These are phyloP conservation scores for Candida schatavii DNA, from an alignment of 805 yeast genomes.

Conservation along the genomic window DNA sequence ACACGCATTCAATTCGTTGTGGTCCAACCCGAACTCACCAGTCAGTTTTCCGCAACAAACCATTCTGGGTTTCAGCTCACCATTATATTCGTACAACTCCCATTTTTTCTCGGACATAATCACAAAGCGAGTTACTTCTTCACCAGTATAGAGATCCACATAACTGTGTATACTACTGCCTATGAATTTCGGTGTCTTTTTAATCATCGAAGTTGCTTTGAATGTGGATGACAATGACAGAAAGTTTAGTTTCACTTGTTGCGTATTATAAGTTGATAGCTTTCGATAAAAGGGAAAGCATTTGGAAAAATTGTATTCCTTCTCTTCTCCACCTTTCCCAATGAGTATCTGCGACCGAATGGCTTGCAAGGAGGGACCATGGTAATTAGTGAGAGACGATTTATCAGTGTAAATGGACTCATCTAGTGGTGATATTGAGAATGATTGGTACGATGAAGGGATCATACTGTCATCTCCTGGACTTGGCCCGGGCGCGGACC, in stretches of 20 bases:
- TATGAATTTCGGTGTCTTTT: slow-evolving; percentile 24
- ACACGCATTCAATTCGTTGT: slow-evolving; percentile 34
- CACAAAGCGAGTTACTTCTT: slow-evolving; percentile 62
- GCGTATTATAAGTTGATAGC: slow-evolving; percentile 52
- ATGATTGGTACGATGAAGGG: not conserved
- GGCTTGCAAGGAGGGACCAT: not conserved
- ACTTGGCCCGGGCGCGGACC: not conserved
- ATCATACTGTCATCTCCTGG: not conserved
- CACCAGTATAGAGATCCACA: slow-evolving; percentile 37
- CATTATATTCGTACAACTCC: slow-evolving; percentile 63
- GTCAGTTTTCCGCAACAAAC: slow-evolving; percentile 65
- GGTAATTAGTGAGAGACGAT: not conserved
- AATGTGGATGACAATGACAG: slow-evolving; percentile 18
- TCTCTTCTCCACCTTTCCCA: slow-evolving; percentile 26
- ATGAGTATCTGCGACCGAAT: not conserved
- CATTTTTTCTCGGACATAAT: slow-evolving; percentile 66
- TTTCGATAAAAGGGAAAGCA: slow-evolving; percentile 81
- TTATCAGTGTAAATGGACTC: not conserved
- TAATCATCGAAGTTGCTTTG: slow-evolving; percentile 21
- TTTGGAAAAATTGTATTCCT: slow-evolving; percentile 68
- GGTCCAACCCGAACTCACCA: slow-evolving; percentile 63
- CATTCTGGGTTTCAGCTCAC: slow-evolving; percentile 43
- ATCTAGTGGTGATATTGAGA: not conserved
- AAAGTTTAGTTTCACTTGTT: slow-evolving; percentile 40
- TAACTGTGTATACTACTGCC: slow-evolving; percentile 30